These are phyloP conservation scores for Stephania japonica DNA, from an alignment of 164 flowering plant genomes.

Conservation along the genomic window DNA sequence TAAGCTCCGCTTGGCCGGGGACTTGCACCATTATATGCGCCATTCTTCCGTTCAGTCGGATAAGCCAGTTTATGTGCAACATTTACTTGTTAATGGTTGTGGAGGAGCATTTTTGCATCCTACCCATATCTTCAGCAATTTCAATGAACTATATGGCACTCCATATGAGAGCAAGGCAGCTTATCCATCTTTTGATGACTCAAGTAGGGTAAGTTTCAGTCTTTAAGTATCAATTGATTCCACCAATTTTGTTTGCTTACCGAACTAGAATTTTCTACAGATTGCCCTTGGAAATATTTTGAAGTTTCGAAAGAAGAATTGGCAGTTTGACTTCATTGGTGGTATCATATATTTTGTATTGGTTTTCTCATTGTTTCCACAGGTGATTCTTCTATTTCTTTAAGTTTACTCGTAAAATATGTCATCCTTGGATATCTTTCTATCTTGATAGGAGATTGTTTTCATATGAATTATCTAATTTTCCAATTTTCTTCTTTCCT, in stretches of 20 bases:
- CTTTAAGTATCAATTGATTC: background rate
- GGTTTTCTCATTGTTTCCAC: constrained; percentile 88
- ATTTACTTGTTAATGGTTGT: constrained; percentile 96
- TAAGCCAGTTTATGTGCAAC: constrained; percentile 75
- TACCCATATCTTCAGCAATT: constrained; percentile 85
- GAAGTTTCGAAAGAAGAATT: constrained; percentile 95
- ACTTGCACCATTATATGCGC: constrained; percentile 98
- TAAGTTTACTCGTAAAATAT: background rate
- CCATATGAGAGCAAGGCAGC: constrained; percentile 76
- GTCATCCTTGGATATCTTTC: background rate
- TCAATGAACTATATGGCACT: constrained; percentile 51
- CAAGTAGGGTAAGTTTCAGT: constrained; percentile 64
- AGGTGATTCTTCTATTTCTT: constrained; percentile 34
- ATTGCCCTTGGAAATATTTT: constrained; percentile 95
- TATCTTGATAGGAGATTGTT: background rate
- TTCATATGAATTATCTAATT: constrained; percentile 6
- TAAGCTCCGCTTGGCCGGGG: constrained; percentile 93
- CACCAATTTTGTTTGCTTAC: background rate
- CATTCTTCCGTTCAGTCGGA: constrained; percentile 74
- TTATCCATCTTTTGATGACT: constrained; percentile 96
- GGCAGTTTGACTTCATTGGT: constrained; percentile 99
- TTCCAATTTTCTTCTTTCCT: constrained; percentile 10
- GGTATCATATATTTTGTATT: constrained; percentile 90
- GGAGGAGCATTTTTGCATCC: constrained; percentile 99
- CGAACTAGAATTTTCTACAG: constrained; percentile 35